Evolutionary conservation across 2,329 filamentous ascomycete species (phyloP).

Genomic region (Gaeumannomyces tritici): DNA sequence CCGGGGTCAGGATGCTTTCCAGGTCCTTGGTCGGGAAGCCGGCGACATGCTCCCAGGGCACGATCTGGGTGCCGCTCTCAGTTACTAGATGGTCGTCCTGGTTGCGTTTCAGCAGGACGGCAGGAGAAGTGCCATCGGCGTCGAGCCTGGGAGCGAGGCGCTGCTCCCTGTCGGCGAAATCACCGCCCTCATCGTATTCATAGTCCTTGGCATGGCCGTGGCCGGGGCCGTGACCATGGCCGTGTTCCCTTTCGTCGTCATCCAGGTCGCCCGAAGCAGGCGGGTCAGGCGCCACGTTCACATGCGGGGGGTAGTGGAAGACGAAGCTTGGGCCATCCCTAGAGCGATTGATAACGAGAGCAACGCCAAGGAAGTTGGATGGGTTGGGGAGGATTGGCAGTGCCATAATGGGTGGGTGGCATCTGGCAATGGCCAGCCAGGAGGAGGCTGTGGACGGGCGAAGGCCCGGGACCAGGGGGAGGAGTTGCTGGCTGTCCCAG

Average conservation of each 20-base stretch:
- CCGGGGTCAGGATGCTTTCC: slow-evolving; percentile 70
- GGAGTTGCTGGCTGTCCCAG: too few species aligned
- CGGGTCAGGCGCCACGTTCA: slow-evolving; percentile 27
- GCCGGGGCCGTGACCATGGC: slow-evolving; percentile 23
- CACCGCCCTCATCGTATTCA: slow-evolving; percentile 35
- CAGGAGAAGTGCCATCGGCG: slow-evolving; percentile 20
- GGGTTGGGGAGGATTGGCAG: slow-evolving; percentile 38
- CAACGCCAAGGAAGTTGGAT: slow-evolving; percentile 57
- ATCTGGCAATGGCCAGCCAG: too few species aligned
- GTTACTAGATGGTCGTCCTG: slow-evolving; percentile 46
- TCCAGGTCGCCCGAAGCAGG: slow-evolving; percentile 12
- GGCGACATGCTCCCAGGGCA: slow-evolving; percentile 63
- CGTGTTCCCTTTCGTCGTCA: slow-evolving; percentile 16
- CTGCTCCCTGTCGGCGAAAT: slow-evolving; percentile 35
- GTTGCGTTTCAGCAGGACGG: slow-evolving; percentile 33
- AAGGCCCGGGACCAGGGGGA: too few species aligned
- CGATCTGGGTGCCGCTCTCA: slow-evolving; percentile 45
- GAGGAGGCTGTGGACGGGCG: too few species aligned
- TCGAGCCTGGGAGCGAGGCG: slow-evolving; percentile 23
- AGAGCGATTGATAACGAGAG: slow-evolving; percentile 64
- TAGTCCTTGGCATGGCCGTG: slow-evolving; percentile 12
- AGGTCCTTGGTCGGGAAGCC: slow-evolving; percentile 69
- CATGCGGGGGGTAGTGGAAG: slow-evolving; percentile 74
- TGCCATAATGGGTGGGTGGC: slow-evolving; percentile 25
- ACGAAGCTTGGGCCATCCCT: slow-evolving; percentile 73